Evolutionary conservation across 257 asterid species (phyloP).

Genomic region (Lycium barbarum): DNA sequence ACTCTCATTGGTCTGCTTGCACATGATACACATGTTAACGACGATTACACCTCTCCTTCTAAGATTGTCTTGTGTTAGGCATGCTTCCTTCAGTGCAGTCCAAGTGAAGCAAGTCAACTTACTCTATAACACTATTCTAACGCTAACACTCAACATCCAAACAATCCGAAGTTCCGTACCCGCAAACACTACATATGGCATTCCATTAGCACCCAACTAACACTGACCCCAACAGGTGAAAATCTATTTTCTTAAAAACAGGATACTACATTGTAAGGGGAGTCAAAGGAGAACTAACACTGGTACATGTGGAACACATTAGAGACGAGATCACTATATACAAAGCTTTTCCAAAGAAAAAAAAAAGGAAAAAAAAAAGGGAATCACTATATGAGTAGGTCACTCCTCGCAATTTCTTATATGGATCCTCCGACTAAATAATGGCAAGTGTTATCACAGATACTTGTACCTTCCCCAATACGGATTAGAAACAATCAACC

Average conservation of each 20-base stretch:
- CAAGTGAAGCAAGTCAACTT: too few relatives aligned
- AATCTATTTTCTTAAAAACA: not conserved
- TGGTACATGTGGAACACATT: not conserved
- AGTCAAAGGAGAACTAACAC: not conserved
- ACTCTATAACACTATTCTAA: not conserved
- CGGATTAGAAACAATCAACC: not conserved
- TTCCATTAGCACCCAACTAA: not conserved
- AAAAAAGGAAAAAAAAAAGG: not conserved
- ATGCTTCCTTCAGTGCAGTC: too few relatives aligned
- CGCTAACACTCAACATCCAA: not conserved
- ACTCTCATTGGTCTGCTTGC: too few relatives aligned
- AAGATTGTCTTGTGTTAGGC: too few relatives aligned
- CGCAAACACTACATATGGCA: not conserved
- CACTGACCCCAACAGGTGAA: not conserved
- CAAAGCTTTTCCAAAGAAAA: not conserved
- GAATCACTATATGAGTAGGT: not conserved
- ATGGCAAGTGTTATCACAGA: not conserved
- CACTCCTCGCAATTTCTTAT: not conserved
- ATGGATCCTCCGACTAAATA: not conserved
- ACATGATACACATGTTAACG: too few relatives aligned
- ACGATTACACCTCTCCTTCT: too few relatives aligned
- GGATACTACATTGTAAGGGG: not conserved
- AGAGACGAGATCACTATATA: not conserved
- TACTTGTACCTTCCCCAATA: not conserved
- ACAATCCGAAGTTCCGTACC: not conserved